phyloP scores from a whole-genome alignment of 371 early-diverging fungal species.

The Apophysomyces sp. region DNA sequence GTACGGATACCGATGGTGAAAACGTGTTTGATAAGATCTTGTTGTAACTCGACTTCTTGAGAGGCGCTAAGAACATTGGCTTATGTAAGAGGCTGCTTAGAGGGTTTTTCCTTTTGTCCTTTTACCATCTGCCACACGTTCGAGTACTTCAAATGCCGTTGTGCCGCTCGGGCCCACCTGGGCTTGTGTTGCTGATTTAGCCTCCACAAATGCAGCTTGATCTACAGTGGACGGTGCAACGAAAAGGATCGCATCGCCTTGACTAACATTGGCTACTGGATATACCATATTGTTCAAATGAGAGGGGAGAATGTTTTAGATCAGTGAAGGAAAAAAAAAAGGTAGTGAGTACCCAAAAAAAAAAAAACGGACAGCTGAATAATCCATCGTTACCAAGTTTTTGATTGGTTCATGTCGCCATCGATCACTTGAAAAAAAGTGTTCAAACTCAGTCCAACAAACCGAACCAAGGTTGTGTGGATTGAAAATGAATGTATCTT shows the following conservation, averaged over 20 bases:
- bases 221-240: slow-evolving; percentile 39
- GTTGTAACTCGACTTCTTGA: slow-evolving; percentile 29
- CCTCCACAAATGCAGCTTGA: slow-evolving; percentile 25
- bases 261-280: slow-evolving; percentile 28
- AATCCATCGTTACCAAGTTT: background rate
- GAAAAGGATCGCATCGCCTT: slow-evolving; percentile 36
- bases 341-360: background rate
- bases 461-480: no score
- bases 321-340: background rate
- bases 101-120: no score
- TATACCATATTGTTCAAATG: slow-evolving; percentile 10
- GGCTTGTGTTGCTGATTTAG: slow-evolving; percentile 22
- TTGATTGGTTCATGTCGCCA: background rate
- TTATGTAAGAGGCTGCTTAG: no score
- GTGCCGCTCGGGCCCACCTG: slow-evolving; percentile 44
- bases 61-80: no score
- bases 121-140: slow-evolving; percentile 48
- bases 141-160: slow-evolving; percentile 43
- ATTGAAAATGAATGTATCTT: no score
- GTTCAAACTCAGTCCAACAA: background rate
- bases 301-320: background rate
- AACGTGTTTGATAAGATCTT: slow-evolving; percentile 41
- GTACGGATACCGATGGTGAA: slow-evolving; percentile 32
- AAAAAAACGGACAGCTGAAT: background rate
- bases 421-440: background rate